These are phyloP conservation scores for Dioscorea alata DNA, from an alignment of 106 monocot species.

Conservation along the genomic window DNA sequence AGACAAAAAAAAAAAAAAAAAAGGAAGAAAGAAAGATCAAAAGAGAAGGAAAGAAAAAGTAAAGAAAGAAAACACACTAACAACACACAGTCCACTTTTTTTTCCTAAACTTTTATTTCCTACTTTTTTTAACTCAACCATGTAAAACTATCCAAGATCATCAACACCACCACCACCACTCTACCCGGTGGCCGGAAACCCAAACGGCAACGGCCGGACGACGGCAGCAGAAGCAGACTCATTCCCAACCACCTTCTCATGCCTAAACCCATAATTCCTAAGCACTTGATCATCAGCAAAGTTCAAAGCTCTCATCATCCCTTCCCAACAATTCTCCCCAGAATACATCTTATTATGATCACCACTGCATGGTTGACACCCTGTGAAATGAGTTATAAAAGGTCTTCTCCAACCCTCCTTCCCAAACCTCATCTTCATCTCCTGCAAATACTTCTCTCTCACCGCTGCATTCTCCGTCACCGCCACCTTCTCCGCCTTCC, in stretches of 20 bases:
- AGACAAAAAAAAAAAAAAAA: no score
- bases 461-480: slow-evolving; percentile 9
- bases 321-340: slow-evolving; percentile 47
- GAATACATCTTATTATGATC: slow-evolving; percentile 54
- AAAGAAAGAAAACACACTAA: no score
- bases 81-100: no score
- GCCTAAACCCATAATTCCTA: slow-evolving; percentile 40
- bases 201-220: slow-evolving; percentile 47
- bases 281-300: slow-evolving; percentile 71
- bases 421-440: slow-evolving; percentile 9
- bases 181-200: slow-evolving; percentile 29
- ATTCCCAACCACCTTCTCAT: not conserved
- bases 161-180: no score
- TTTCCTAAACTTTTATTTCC: no score
- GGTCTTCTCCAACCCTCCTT: slow-evolving; percentile 37
- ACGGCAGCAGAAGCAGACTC: not conserved
- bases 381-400: slow-evolving; percentile 89
- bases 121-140: no score
- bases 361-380: slow-evolving; percentile 87
- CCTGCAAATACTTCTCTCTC: slow-evolving; percentile 17
- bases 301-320: slow-evolving; percentile 36
- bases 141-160: no score
- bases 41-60: no score
- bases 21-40: no score
- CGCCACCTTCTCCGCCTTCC: slow-evolving; percentile 53